Percentiles rank a stretch among this genome's conserved stretches.
Conservation (phyloP, 2,329 filamentous ascomycete species). For the Gremmenia infestans region DNA sequence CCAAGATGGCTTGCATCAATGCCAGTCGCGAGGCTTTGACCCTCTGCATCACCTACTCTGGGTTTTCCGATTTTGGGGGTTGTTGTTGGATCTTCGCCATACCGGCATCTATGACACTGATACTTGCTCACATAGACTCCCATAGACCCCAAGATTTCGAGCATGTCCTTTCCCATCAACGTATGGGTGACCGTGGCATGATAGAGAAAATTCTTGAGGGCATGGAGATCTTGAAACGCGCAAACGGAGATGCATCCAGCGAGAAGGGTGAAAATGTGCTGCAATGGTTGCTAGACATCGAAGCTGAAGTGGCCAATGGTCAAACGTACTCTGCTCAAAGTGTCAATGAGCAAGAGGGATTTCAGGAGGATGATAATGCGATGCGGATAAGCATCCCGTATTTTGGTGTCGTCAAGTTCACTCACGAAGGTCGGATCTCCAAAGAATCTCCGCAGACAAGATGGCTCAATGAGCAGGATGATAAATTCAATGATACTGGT, state of each 20-base stretch:
- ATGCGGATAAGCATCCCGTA: constrained; percentile 25
- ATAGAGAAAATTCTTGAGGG: constrained; percentile 35
- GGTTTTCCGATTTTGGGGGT: constrained; percentile 16
- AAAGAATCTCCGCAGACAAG: neutral
- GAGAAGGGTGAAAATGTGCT: constrained; percentile 31
- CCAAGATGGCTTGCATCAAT: constrained; percentile 34
- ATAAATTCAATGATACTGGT: too few relatives aligned
- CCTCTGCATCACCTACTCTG: constrained; percentile 29
- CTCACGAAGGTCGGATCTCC: constrained; percentile 12
- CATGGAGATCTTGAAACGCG: constrained; percentile 30
- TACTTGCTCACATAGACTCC: constrained; percentile 35
- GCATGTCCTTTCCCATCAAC: constrained; percentile 36
- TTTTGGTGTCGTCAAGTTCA: constrained; percentile 32
- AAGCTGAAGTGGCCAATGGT: constrained; percentile 28
- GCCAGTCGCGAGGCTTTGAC: constrained; percentile 36
- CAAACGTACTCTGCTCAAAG: constrained; percentile 6
- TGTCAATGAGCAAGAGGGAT: constrained; percentile 10
- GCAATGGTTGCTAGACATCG: constrained; percentile 31
- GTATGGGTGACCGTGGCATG: constrained; percentile 36
- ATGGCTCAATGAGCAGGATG: too few relatives aligned
- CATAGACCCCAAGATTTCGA: constrained; percentile 17
- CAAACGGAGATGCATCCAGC: constrained; percentile 32
- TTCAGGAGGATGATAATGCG: constrained; percentile 4
- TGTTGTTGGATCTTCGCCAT: constrained; percentile 34
- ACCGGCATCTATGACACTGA: constrained; percentile 34